A percentile compares a stretch with the other conserved stretches of the same genome.
Evolutionary conservation across 2,329 filamentous ascomycete genomes (phyloP).

Genomic region (Canariomyces notabilis): DNA sequence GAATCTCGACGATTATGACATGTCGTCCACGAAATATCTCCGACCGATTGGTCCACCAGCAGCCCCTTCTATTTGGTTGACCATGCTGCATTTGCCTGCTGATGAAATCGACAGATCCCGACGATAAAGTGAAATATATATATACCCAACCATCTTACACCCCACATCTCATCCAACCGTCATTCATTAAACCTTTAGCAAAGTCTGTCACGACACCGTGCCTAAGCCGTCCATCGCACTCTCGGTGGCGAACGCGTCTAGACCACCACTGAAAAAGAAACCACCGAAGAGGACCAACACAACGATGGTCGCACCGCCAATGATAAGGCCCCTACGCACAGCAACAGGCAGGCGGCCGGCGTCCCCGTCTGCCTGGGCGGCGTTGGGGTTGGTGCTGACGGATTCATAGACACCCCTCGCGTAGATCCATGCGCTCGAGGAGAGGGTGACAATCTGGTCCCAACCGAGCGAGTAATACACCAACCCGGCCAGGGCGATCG

Average conservation of each 20-base stretch:
- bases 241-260: not conserved
- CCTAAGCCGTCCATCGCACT: conserved; percentile 3
- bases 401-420: conserved; percentile 17
- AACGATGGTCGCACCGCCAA: conserved; percentile 15
- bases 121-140: not conserved
- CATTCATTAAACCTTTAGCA: not conserved
- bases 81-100: not conserved
- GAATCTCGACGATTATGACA: too few relatives aligned
- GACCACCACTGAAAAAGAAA: conserved; percentile 17
- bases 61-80: not conserved
- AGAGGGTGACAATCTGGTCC: conserved; percentile 28
- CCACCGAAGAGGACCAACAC: conserved; percentile 21
- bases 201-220: not conserved
- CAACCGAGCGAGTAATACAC: conserved; percentile 45
- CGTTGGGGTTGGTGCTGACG: conserved; percentile 4
- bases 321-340: conserved; percentile 22
- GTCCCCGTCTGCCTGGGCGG: conserved; percentile 1
- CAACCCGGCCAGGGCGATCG: conserved; percentile 55
- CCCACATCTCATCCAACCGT: not conserved
- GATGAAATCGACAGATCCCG: not conserved
- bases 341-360: conserved; percentile 20
- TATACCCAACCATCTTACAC: not conserved
- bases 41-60: too few relatives aligned
- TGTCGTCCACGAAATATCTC: too few relatives aligned
- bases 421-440: conserved; percentile 16